Evolutionary conservation across 2,329 filamentous ascomycete genomes (phyloP), one percentile per base, ranked within the genome.

Genomic region (Trichoderma sp.): DNA sequence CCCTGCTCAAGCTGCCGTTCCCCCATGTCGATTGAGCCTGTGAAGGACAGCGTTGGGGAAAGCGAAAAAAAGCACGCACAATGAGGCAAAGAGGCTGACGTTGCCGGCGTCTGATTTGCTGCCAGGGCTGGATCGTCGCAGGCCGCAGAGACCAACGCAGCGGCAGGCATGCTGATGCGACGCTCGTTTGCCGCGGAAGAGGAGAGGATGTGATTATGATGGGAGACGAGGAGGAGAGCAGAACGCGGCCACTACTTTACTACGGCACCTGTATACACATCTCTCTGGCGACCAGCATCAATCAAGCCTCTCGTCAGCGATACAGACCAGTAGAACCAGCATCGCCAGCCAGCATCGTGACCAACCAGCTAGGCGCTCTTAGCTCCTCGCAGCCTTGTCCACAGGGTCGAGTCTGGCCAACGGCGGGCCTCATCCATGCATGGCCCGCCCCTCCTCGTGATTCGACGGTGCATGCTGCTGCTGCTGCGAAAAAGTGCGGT

Each of bases 401-500:
- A 56, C 66, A 46, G 46, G 56, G n/a, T 55, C 21, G 56, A 32
- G 46, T 54, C 65, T 37, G 37, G 68, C 68, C 68, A 67, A 52
- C 63, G 16, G 68, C 68, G 63, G 68, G 63, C 63, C 68, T 69
- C 68, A 46, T 61, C 63, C 51, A 66, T 69, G 68, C 66, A 65
- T 70, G 58, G 58, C 66, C 39, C 52, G 49, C 52, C 63, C 51
- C 54, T 52, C 39, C 59, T 59, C 56, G 55, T 71, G 68, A 71
- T 70, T 71, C 51, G 70, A 66, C 65, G 51, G 34, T 39, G 34
- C 56, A 24, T 61, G 43, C 26, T 54, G 52, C 49, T 46, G 14
- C 34, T 39, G 37, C 14, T 18, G 30, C 32, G 32, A 67, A 70
- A 70, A 70, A 66, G 61, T 71, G 70, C 69, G 69, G 70, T 71